A percentile compares a stretch with the other conserved stretches of the same genome.
These are phyloP conservation scores for Trichoderma simmonsii DNA, from an alignment of 2,329 filamentous ascomycete species.

Conservation along the genomic window DNA sequence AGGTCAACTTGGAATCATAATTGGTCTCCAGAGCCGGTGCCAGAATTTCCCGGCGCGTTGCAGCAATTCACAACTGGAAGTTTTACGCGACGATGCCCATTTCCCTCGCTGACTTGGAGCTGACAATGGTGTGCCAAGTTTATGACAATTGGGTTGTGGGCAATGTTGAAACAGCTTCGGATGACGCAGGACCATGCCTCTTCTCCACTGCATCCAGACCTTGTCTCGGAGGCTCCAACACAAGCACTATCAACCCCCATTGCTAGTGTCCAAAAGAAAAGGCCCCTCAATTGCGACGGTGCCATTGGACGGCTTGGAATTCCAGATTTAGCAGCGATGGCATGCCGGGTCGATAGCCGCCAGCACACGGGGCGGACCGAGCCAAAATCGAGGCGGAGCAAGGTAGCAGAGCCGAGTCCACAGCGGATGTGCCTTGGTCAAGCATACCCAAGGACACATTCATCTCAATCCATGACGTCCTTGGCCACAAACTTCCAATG, in stretches of 20 bases:
- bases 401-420: not conserved
- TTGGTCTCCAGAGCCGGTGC: not conserved
- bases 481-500: not conserved
- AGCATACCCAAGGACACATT: not conserved
- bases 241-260: not conserved
- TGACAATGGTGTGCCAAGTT: not conserved
- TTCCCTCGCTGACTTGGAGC: not conserved
- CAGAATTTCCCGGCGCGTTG: not conserved
- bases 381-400: not conserved
- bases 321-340: not conserved
- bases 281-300: not conserved
- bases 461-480: not conserved
- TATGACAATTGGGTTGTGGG: not conserved
- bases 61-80: not conserved
- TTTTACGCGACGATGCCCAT: not conserved
- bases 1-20: not conserved
- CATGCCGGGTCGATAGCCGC: not conserved
- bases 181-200: conserved; percentile 2
- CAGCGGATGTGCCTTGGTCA: not conserved
- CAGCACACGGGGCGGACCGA: conserved; percentile 3
- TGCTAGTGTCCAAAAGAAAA: not conserved
- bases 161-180: not conserved
- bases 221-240: not conserved
- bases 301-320: not conserved
- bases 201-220: not conserved